Evolutionary conservation across 2,329 filamentous ascomycete species (phyloP).

Genomic region (Fusarium dlaminii): DNA sequence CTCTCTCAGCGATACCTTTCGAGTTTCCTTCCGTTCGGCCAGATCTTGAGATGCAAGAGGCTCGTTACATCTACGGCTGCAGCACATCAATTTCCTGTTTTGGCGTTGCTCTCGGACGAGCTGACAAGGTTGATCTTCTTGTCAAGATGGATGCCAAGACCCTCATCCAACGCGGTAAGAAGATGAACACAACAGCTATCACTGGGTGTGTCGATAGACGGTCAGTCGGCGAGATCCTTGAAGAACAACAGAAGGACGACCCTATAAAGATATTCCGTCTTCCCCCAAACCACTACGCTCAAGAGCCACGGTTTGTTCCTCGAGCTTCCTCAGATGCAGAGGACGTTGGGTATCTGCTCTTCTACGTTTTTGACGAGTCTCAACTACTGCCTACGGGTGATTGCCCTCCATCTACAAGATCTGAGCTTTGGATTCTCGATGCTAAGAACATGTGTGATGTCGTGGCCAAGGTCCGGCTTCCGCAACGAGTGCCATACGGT

Average conservation of each 20-base stretch:
- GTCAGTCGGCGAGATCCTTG: constrained; percentile 61
- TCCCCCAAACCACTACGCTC: constrained; percentile 69
- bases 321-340: constrained; percentile 55
- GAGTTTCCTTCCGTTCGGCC: constrained; percentile 72
- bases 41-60: constrained; percentile 62
- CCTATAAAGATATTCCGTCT: constrained; percentile 70
- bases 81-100: constrained; percentile 67
- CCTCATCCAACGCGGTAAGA: constrained; percentile 63
- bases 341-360: constrained; percentile 74
- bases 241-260: constrained; percentile 56
- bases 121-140: constrained; percentile 72
- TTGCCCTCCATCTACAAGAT: constrained; percentile 56
- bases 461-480: constrained; percentile 66
- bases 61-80: constrained; percentile 74
- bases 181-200: constrained; percentile 56
- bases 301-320: constrained; percentile 74
- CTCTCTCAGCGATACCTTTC: constrained; percentile 70
- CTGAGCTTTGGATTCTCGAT: constrained; percentile 76
- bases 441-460: constrained; percentile 70
- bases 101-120: constrained; percentile 68
- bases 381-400: constrained; percentile 64
- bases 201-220: constrained; percentile 71
- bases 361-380: constrained; percentile 75
- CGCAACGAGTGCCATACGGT: constrained; percentile 75
- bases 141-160: constrained; percentile 67